Percentiles rank a stretch among this genome's conserved stretches.
Conservation (phyloP, 352 stramenopile species). For the Thraustotheca clavata region DNA sequence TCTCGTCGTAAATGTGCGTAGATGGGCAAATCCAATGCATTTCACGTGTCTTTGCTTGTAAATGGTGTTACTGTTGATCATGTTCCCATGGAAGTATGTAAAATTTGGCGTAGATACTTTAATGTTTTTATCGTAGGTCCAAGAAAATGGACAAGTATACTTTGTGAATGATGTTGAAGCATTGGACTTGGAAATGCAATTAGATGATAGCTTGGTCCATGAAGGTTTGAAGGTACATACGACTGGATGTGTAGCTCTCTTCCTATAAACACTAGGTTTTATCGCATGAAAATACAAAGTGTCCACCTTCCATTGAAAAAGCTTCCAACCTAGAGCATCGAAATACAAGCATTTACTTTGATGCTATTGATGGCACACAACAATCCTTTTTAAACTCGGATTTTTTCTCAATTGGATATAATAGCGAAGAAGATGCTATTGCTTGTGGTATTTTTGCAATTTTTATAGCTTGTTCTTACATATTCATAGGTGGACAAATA, state of each 20-base stretch:
- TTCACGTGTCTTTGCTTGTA: conserved; percentile 37
- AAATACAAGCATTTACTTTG: conserved; percentile 51
- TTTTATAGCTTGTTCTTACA: background rate
- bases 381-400: background rate
- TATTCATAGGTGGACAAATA: conserved; percentile 24
- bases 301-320: background rate
- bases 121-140: conserved; percentile 29
- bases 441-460: background rate
- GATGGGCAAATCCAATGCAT: background rate
- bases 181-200: background rate
- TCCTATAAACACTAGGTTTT: too few species aligned
- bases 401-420: background rate
- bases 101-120: background rate
- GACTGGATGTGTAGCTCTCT: too few species aligned
- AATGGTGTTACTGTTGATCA: conserved; percentile 45
- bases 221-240: too few species aligned
- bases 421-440: background rate
- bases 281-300: background rate
- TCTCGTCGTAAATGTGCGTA: background rate
- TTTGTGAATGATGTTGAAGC: conserved; percentile 55
- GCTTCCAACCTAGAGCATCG: background rate
- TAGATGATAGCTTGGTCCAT: background rate
- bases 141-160: conserved; percentile 55
- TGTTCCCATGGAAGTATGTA: conserved; percentile 64
- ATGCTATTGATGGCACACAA: conserved; percentile 48